Evolutionary conservation across 2,329 filamentous ascomycete species (phyloP), one percentile per base, ranked within the genome.

Genomic region (Coniella vitis): DNA sequence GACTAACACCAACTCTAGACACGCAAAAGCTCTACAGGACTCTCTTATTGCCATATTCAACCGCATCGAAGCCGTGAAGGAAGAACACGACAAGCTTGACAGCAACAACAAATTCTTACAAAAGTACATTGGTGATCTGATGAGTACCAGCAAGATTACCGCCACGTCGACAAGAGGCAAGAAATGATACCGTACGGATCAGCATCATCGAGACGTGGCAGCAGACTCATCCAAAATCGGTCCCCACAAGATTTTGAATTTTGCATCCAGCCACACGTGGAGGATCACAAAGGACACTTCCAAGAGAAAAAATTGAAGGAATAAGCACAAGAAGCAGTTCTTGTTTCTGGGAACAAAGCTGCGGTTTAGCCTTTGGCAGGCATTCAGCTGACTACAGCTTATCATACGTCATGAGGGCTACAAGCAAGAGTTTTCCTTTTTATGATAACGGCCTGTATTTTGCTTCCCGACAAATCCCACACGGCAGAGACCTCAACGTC

Each of bases 101-200:
- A 93, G 79, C 66, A 90, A 96, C 66, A 98, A 98, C 75, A 91
- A 90, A 61, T 96, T 97, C 63, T 71, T 98, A 41, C 91, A 97
- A 67, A 95, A 95, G 66, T 97, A 97, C 65, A 97, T 97, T 60
- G 91, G 91, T 56, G 91, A 95, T 62, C 76, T 97, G 48, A 97
- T 95, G 80, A 87, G 88, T 58, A 86, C 83, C n/a, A 83, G 79
- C 64, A 86, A 86, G 62, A 85, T 86, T 58, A 86, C 82, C 1
- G 75, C 81, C 2, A 71, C 76, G 1, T 69, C 70, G 47, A 51
- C 51, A 19, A 70, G 75, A 29, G 68, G 66, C 47, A 77, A 78
- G 60, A 82, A 81, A 63, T 81, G 62, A 74, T 25, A 20, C 17
- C 29, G 25, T 36, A 19, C 4, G 19, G 7, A 13, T 38, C 34